A percentile compares a stretch with the other conserved stretches of the same genome.
phyloP scores from a whole-genome alignment of 805 yeast genomes.

The Schwanniomyces pseudopolymorphus region DNA sequence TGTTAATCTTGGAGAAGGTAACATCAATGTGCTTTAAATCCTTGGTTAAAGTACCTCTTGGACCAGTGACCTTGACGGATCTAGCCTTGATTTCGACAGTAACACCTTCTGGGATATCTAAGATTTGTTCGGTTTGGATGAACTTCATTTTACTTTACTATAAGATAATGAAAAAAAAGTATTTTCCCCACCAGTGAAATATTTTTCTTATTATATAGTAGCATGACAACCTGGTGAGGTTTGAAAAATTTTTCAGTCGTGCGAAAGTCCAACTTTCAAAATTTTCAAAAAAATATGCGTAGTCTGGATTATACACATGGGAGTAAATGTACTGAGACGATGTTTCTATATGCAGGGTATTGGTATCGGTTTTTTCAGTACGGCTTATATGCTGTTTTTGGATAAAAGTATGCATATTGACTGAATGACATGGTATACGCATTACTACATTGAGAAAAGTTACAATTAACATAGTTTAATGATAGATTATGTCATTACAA shows the following conservation, averaged over 20 bases:
- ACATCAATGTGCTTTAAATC: conserved; percentile 93
- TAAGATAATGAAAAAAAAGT: neutral
- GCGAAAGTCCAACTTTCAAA: neutral
- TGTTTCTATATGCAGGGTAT: neutral
- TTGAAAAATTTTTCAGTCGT: conserved; percentile 14
- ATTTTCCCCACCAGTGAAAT: neutral
- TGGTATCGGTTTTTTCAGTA: neutral
- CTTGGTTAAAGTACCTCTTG: conserved; percentile 94
- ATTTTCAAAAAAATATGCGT: neutral
- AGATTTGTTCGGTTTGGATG: conserved; percentile 82
- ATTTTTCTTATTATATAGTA: neutral
- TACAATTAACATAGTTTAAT: too few species aligned
- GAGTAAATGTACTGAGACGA: neutral
- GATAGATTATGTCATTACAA: too few species aligned
- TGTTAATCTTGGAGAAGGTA: conserved; percentile 77
- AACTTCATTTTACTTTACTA: conserved; percentile 55
- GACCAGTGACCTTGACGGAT: conserved; percentile 86
- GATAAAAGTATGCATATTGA: neutral
- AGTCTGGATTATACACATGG: conserved; percentile 2
- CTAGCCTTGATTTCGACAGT: conserved; percentile 90
- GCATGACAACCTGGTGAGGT: neutral
- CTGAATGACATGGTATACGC: neutral
- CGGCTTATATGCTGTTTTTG: neutral
- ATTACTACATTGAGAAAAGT: too few species aligned
- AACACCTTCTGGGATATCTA: conserved; percentile 90